Base-by-base conservation (phyloP, 73 alveolate species). In the Symbiodinium natans region DNA sequence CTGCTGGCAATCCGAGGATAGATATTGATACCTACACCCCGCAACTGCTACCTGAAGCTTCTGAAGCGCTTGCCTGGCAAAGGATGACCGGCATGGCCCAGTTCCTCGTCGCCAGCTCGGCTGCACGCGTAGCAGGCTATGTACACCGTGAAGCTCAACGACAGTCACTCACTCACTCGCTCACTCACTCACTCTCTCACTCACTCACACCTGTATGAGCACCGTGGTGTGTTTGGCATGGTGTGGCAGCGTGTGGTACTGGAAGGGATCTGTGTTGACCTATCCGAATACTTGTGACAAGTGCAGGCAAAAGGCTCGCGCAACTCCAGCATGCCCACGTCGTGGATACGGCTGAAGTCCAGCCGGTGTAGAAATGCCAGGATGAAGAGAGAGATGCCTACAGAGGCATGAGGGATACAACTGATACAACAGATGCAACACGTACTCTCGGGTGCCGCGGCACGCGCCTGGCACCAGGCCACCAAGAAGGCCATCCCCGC, bases 271-370 rank as follows among this genome's bases (percentile, higher is more conserved):
- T n/a, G n/a, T n/a, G 59, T 46, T 46, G 59, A 46, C 59, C 13
- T 46, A 46, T 13, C 59, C 6, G 59, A 46, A 46, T 46, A 15
- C 77, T 63, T 63, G n/a, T n/a, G n/a, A n/a, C n/a, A n/a, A n/a
- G n/a, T n/a, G n/a, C 77, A 27, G 42, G 59, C 97, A 31, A 40
- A 75, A 13, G 10, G 46, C 97, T 90, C 97, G 15, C 97, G 86
- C 56, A 90, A 54, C 80, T 90, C 97, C 89, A 90, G 52, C 97
- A 90, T 90, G 39, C 97, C 97, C 43, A 90, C 97, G 15, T 90
- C 97, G 77, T 90, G 97, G 97, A 90, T 90, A 40, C 97, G 97
- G 97, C 97, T 90, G 77, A 36, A 90, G 52, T 90, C 97, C 87
- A 71, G 77, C 54, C 97, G 97, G 21, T 90, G 97, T 34, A 90